Base-by-base conservation (phyloP, 208 protist species). In the Strigomonas galati region DNA sequence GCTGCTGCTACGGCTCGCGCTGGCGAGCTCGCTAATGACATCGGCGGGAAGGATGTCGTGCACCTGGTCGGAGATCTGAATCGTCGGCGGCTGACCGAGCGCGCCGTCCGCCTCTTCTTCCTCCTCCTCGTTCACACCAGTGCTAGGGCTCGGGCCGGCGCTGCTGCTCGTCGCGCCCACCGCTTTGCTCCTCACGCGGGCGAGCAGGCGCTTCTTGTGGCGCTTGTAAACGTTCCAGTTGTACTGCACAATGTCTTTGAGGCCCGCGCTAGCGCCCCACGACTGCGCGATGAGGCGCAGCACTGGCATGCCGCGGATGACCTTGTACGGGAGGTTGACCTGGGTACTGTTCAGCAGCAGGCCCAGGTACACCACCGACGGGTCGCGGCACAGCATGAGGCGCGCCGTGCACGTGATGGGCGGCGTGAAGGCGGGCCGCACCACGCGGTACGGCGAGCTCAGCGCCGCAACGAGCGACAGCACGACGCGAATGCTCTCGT, bases 281-380 rank as follows among this genome's bases (percentile, higher is more conserved):
- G 83, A 83, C 30, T 92, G 71, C 14, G 85, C 85, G 55, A 92
- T 71, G 1, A 87, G 31, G 23, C 77, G 77, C 52, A 91, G 71
- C 27, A 89, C 77, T 0, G 76, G 70, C 64, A 82, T 77, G 27
- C 76, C 71, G 62, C 69, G 74, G 27, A 79, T 43, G 55, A 85
- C 67, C 62, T 80, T 88, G 17, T 68, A 71, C 19, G 74, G 65
- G 44, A 78, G 70, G 24, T 70, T 60, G 6, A 53, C 53, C 52
- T 87, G 73, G 1, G 69, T 69, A 32, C 74, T 70, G 68, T 92
- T 92, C 14, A 92, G 67, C 7, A 94, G 76, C 26, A 94, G 70
- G 0, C 84, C 81, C 19, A 91, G 67, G 61, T 94, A 94, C 23
- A 91, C 78, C 30, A 86, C 78, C n/a, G 73, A 79, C 4, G 89